Base-by-base conservation (phyloP, 2,329 filamentous ascomycete genomes). In the Nemania abortiva region DNA sequence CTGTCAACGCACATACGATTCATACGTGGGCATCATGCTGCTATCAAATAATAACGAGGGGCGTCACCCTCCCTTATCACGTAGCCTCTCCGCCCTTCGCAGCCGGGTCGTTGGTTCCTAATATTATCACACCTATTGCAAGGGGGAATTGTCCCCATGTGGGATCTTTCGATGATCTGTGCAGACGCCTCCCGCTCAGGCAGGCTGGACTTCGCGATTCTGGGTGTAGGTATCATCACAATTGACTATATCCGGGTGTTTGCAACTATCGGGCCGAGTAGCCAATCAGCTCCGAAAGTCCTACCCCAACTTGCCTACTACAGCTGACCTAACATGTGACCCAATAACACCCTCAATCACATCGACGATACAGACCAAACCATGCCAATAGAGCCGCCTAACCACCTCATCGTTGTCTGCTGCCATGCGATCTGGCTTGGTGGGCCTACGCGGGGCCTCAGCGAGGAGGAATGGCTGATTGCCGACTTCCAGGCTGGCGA, bases 371-470 rank as follows among this genome's bases (percentile, higher is more conserved):
- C 6, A 27, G n/a, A n/a, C n/a, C n/a, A n/a, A 15, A 34, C 42
- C 49, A 71, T 63, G 66, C 27, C 64, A 10, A 34, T 34, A 57
- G 34, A 45, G 37, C 39, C 64, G 6, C 65, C 70, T 50, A 29
- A 79, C 5, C 86, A 92, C 72, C 85, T 97, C 11, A 88, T 97
- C 60, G 82, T 97, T 56, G 91, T 97, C 59, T 96, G 93, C 83
- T 95, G 94, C 78, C 94, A 97, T 81, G 92, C 89, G 31, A 93
- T 95, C 66, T 97, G 92, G 85, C 81, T 84, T 15, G 90, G 90
- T 29, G 89, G 89, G 0, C 82, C 84, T 1, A 79, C 81, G 1
- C 79, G 80, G 1, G 89, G 89, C 39, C 70, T 77, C 22, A 81
- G 86, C 68, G 89, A 91, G 76, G 70, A 81, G 6, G 89, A 92